Percentiles rank a stretch among this genome's conserved stretches.
Conservation (phyloP, 2,329 filamentous ascomycete species). For the Microdochium nivale region DNA sequence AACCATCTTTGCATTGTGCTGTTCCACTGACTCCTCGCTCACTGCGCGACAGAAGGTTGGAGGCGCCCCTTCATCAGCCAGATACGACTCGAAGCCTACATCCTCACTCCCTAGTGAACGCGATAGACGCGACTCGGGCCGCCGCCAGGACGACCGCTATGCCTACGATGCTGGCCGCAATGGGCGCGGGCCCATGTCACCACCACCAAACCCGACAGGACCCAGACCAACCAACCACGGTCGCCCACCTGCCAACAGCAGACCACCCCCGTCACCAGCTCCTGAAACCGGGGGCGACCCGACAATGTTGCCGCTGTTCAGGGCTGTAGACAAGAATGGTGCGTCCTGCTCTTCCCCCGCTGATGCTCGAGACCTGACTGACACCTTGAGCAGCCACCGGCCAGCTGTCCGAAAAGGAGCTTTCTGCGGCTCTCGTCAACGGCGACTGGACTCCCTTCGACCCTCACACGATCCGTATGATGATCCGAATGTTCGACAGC, state of each 20-base stretch:
- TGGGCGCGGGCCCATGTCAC: constrained; percentile 30
- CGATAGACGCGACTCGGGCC: neutral
- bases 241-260: constrained; percentile 47
- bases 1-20: neutral
- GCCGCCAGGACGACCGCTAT: neutral
- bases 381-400: constrained; percentile 52
- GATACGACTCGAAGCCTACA: constrained; percentile 40
- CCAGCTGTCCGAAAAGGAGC: constrained; percentile 75
- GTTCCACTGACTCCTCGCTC: neutral
- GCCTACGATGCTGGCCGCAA: neutral
- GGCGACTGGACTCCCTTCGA: constrained; percentile 95
- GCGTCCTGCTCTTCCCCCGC: constrained; percentile 16
- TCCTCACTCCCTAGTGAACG: constrained; percentile 26
- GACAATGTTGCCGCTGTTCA: constrained; percentile 77
- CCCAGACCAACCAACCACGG: constrained; percentile 33
- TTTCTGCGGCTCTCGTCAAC: constrained; percentile 86
- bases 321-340: constrained; percentile 83
- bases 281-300: constrained; percentile 50
- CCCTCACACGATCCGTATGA: constrained; percentile 89
- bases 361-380: neutral
- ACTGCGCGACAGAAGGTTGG: constrained; percentile 23
- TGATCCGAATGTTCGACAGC: constrained; percentile 99
- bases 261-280: constrained; percentile 58
- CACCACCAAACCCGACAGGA: constrained; percentile 35
- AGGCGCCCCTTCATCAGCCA: constrained; percentile 19